A percentile compares a stretch with the other conserved stretches of the same genome.
Conservation (phyloP, 495 filamentous ascomycete species). For the Xylaria grammica region DNA sequence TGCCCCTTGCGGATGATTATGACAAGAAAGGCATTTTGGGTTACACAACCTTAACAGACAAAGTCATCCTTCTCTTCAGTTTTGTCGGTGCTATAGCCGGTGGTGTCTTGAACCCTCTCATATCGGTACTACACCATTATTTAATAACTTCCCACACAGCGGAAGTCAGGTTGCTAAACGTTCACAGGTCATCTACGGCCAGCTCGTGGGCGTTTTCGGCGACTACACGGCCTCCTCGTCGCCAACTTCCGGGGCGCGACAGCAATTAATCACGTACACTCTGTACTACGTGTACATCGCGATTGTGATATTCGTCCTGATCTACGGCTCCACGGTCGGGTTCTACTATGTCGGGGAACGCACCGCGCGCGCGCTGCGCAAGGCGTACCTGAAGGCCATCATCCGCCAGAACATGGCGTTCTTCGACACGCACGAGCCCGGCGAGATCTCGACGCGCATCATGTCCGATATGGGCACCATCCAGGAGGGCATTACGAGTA, state of each 20-base stretch:
- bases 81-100: background rate
- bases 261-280: background rate
- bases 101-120: background rate
- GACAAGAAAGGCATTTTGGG: background rate
- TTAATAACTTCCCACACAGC: background rate
- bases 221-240: background rate
- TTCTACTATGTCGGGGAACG: conserved; percentile 39
- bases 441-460: conserved; percentile 46
- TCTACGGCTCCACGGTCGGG: conserved; percentile 37
- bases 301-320: conserved; percentile 46
- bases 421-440: conserved; percentile 46
- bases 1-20: background rate
- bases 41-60: background rate
- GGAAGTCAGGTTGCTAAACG: background rate
- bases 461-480: conserved; percentile 55
- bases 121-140: background rate
- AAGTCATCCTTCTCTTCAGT: background rate
- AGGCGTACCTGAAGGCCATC: conserved; percentile 43
- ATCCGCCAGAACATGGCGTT: conserved; percentile 48
- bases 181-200: conserved; percentile 11
- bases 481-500: conserved; percentile 78
- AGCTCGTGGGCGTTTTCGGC: conserved; percentile 4
- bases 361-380: conserved; percentile 41
- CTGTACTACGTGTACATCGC: conserved; percentile 47
- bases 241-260: background rate